Evolutionary conservation across 2,329 filamentous ascomycete genomes (phyloP).

Genomic region (Aspergillus melleus): DNA sequence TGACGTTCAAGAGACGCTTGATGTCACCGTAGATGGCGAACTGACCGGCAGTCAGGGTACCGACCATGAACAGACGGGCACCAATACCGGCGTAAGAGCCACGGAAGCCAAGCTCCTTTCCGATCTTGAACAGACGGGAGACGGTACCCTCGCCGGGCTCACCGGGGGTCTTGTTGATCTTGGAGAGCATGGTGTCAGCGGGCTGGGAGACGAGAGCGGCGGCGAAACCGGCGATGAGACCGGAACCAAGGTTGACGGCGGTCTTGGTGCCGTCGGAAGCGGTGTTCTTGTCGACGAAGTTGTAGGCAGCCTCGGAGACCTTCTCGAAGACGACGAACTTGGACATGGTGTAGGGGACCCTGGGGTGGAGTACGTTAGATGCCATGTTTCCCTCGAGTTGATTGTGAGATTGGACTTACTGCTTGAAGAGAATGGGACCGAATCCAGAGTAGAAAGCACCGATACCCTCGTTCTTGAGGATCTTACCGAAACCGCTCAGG

Average conservation of each 20-base stretch:
- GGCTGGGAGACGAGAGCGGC: constrained; percentile 85
- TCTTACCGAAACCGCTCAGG: constrained; percentile 77
- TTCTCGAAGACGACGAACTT: constrained; percentile 96
- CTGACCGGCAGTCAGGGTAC: constrained; percentile 75
- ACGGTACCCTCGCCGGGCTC: constrained; percentile 80
- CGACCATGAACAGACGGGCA: constrained; percentile 74
- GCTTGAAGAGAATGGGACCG: constrained; percentile 83
- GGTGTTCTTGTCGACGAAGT: constrained; percentile 67
- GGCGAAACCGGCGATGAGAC: constrained; percentile 83
- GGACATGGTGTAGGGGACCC: constrained; percentile 90
- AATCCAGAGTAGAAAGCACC: constrained; percentile 90
- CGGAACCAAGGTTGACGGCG: constrained; percentile 78
- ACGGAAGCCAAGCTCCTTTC: constrained; percentile 75
- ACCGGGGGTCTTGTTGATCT: constrained; percentile 95
- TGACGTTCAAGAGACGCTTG: constrained; percentile 69
- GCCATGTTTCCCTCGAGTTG: too few relatives aligned
- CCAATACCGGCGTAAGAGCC: constrained; percentile 80
- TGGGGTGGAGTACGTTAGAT: constrained; percentile 31
- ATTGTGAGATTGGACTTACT: too few relatives aligned
- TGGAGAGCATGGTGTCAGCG: constrained; percentile 89
- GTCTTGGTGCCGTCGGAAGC: constrained; percentile 71
- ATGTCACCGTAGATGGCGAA: constrained; percentile 85
- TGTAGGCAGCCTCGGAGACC: constrained; percentile 73
- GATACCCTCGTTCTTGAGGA: constrained; percentile 76
- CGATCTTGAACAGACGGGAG: constrained; percentile 82